phyloP scores from a whole-genome alignment of 805 yeast genomes.

The Schizosaccharomyces cryophilus region DNA sequence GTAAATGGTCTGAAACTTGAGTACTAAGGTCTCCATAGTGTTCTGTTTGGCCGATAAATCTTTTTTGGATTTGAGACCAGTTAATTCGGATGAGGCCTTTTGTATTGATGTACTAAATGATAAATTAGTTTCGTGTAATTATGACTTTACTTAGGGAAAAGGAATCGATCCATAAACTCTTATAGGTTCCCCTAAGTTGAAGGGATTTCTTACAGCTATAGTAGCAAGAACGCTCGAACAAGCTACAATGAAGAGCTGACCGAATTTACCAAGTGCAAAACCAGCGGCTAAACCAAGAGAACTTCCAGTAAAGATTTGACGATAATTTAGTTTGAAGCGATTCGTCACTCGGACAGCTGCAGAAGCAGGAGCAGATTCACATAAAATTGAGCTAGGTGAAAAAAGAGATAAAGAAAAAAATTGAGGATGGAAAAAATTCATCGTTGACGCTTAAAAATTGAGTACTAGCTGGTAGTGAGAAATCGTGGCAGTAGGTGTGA shows the following conservation, averaged over 20 bases:
- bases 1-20: neutral
- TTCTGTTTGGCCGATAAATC: neutral
- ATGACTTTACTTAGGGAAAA: neutral
- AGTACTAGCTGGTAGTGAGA: no score
- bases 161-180: neutral
- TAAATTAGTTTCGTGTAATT: neutral
- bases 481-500: no score
- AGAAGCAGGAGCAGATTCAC: neutral
- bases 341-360: neutral
- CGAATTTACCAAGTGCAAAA: neutral
- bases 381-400: neutral
- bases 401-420: no score
- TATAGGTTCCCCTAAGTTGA: neutral
- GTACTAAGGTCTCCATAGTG: neutral
- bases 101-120: neutral
- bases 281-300: neutral
- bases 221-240: neutral
- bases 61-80: neutral
- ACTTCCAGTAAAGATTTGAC: neutral
- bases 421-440: neutral
- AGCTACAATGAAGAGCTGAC: neutral
- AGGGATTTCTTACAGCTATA: neutral
- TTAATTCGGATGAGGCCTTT: neutral
- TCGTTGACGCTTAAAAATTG: neutral
- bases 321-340: neutral